Evolutionary conservation across 2,329 filamentous ascomycete species (phyloP), one percentile per base, ranked within the genome.

Genomic region (Ceratocystis smalleyi): DNA sequence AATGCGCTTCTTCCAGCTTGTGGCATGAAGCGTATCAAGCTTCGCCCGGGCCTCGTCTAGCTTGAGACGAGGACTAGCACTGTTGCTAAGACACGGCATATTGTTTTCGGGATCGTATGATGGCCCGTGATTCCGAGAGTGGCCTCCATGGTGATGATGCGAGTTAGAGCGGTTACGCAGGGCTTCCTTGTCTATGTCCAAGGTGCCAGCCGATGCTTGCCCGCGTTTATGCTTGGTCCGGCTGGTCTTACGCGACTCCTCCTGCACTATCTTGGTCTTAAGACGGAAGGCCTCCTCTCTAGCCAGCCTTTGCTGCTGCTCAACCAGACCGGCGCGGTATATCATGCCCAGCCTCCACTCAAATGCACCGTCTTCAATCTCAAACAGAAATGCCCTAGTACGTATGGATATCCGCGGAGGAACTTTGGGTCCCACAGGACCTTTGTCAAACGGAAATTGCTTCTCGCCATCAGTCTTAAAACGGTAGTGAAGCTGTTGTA

Each of bases 341-440:
- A 99, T 99, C 71, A 91, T 85, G 17, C 91, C 90, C 8, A 99
- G 78, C 72, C 96, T 97, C 89, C 91, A 99, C 73, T 99, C 94
- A 70, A 99, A 99, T 0, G 89, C 87, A 61, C 94, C 92, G 72
- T 99, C 94, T 74, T 99, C 94, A 43, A 99, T 79, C 71, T 97
- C 92, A 66, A 99, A 92, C 1, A 96, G 76, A 27, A 99, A 79
- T 4, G 88, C 88, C 69, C 88, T 88, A 64, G 87, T 87, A 62
- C 91, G 84, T 8, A 99, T 69, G 0, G 91, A 92, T 24, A 99
- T 78, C 71, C 89, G 92, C 1, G 94, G 94, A 0, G 99, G 85
- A 57, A 83, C 78, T 72, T 95, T 97, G 0, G 95, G 90, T 0
- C 81, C 86, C 73, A 96, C 90, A 0, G 94, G 90, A 8, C 82